Evolutionary conservation across 495 filamentous ascomycete species (phyloP).

Genomic region (Collariella sp.): DNA sequence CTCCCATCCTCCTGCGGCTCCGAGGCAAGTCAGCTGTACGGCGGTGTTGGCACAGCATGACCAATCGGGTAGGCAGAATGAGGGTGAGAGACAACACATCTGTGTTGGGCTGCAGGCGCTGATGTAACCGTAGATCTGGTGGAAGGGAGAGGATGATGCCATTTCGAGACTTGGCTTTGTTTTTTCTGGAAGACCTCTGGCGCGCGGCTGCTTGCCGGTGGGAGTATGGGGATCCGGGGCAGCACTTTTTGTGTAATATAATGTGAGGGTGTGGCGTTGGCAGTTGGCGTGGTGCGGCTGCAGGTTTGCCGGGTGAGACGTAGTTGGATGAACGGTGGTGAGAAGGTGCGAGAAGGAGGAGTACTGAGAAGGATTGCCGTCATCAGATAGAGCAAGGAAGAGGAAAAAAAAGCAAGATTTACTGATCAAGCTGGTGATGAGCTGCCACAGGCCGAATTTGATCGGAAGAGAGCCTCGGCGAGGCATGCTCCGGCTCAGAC

Average conservation of each 20-base stretch:
- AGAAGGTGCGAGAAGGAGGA: not conserved
- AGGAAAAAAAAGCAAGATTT: not conserved
- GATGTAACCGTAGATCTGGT: conserved; percentile 10
- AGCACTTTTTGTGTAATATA: not conserved
- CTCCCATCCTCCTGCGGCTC: not conserved
- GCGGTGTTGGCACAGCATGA: not conserved
- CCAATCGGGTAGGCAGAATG: not conserved
- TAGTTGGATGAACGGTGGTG: not conserved
- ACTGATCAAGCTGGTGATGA: not conserved
- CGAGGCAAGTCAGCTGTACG: not conserved
- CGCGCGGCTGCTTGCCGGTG: conserved; percentile 1
- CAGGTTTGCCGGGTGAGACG: not conserved
- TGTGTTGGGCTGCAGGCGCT: not conserved
- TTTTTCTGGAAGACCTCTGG: conserved; percentile 12
- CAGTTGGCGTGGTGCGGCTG: not conserved
- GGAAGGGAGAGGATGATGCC: not conserved
- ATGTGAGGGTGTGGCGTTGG: not conserved
- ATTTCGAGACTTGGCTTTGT: too few species aligned
- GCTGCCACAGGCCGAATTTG: not conserved
- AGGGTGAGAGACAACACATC: too few species aligned
- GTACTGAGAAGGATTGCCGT: too few species aligned
- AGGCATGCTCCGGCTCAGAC: not conserved
- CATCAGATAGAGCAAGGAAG: too few species aligned
- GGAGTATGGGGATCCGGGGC: not conserved
- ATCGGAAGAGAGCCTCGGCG: not conserved